Evolutionary conservation across 148 eudicot genomes (phyloP), one percentile per base, ranked within the genome.

Genomic region (Spergularia marina): DNA sequence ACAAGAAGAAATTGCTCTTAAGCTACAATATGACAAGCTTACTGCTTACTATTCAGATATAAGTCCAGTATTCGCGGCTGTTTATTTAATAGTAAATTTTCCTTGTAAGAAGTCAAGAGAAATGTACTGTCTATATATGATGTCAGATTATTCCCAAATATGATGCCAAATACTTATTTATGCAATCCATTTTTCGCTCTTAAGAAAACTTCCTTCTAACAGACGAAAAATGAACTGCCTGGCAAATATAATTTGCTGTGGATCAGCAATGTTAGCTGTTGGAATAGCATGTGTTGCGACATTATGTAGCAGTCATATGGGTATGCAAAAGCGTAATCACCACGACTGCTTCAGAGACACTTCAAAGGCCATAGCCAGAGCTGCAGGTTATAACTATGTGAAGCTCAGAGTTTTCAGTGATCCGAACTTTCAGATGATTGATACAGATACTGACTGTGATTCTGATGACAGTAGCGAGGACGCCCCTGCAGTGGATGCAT

Each of bases 381-480:
- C 65, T 55, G 53, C 72, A 67, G 78, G 78, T 4, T 66, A 76
- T 76, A 76, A 76, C 30, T 36, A 76, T 40, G 23, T 68, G 41
- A 76, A 17, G 65, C 78, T 76, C 41, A 66, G 78, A 56, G 78
- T 76, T 30, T 76, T 66, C 72, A 75, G 78, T 51, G 56, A 76
- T 76, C 78, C 78, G 21, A 76, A 66, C 56, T 76, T 76, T 36
- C 39, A 62, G 20, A 40, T 52, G 36, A 34, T 55, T 21, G 64
- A 12, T 15, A 65, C 53, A 53, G 72, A 56, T 20, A 34, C 55
- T 18, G 78, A 76, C 16, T 66, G 65, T 23, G 72, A 44, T 39
- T 76, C 72, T 16, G 78, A 65, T 8, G 67, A 73, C 10, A 55
- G 44, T 12, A 66, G 44, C 14, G 56, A 62, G 0, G 9, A 51